phyloP scores from a whole-genome alignment of 192 early-diverging fungal genomes.

The Backusella circina region DNA sequence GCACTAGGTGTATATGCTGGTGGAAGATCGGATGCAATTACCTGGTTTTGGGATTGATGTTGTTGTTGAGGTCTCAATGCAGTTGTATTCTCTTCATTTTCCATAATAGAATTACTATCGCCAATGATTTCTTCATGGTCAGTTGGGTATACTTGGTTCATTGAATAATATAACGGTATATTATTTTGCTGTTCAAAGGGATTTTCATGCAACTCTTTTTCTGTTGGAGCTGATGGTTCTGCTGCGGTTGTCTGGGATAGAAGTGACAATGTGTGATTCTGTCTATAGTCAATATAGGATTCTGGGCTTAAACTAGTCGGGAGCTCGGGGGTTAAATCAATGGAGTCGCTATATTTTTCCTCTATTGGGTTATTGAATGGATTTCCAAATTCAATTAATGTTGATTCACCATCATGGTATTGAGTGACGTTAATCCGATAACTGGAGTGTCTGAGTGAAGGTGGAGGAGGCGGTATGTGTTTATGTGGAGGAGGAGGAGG shows the following conservation, averaged over 20 bases:
- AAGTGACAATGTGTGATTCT: background rate
- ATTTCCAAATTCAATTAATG: background rate
- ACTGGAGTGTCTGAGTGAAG: background rate
- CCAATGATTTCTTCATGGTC: background rate
- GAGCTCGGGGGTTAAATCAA: background rate
- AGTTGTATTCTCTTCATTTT: background rate
- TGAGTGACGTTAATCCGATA: background rate
- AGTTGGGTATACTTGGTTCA: background rate
- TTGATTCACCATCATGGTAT: background rate
- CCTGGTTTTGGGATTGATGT: background rate
- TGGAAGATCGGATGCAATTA: background rate
- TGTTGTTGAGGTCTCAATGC: background rate
- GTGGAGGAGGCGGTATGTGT: background rate
- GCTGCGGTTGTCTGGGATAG: background rate
- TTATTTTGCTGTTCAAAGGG: background rate
- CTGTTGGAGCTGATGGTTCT: background rate
- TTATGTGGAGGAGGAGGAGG: background rate
- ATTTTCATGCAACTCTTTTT: background rate
- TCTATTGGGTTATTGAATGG: background rate
- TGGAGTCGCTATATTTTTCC: background rate
- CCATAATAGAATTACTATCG: background rate
- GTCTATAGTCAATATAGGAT: background rate
- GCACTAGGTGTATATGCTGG: background rate
- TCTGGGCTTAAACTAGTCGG: background rate
- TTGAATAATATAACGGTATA: background rate